Base-by-base conservation (phyloP, 2,329 filamentous ascomycete species). In the Pseudohalonectria lignicola region DNA sequence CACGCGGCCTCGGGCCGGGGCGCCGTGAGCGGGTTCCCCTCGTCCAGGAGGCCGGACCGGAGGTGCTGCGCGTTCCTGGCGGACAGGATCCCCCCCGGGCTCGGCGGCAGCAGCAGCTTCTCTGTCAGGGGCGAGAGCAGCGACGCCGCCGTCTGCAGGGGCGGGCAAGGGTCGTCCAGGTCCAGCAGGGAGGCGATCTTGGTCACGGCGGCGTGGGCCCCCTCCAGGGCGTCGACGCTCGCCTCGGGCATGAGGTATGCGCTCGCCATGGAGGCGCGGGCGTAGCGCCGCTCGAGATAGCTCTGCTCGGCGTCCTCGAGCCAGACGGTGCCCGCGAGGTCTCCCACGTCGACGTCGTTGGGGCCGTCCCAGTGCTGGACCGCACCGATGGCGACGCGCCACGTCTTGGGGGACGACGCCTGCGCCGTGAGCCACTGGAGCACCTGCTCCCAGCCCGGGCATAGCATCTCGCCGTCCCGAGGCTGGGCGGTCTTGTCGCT, bases 311-410 rank as follows among this genome's bases (percentile, higher is more conserved):
- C 64, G 34, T 83, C 76, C 34, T 71, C 68, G 35, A 86, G 54
- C 60, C 74, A 75, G 34, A 67, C 56, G 3, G 63, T 63, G 7
- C 69, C 67, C 29, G 32, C 36, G 46, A 69, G 74, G 11, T 71
- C 73, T 4, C 78, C 80, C 4, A 86, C 54, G 46, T 87, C 79
- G 34, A 81, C 67, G 50, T 88, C 83, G 6, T 64, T 63, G 1
- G 82, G 81, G 0, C 83, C 84, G 48, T 80, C 75, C 83, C 83
- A 90, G 45, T 82, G 72, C 43, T 78, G 71, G 25, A 87, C 62
- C 7, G 72, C 76, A 35, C 67, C 66, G 23, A 78, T 64, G n/a
- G 75, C 71, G n/a, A 77, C 62, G 19, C 56, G 61, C 68, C 85
- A 82, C 13, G 76, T 71, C 16, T 63, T 64, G 13, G 35, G 26